These are phyloP conservation scores for Talaromyces trachyspermus DNA, from an alignment of 495 filamentous ascomycete genomes.

Conservation along the genomic window DNA sequence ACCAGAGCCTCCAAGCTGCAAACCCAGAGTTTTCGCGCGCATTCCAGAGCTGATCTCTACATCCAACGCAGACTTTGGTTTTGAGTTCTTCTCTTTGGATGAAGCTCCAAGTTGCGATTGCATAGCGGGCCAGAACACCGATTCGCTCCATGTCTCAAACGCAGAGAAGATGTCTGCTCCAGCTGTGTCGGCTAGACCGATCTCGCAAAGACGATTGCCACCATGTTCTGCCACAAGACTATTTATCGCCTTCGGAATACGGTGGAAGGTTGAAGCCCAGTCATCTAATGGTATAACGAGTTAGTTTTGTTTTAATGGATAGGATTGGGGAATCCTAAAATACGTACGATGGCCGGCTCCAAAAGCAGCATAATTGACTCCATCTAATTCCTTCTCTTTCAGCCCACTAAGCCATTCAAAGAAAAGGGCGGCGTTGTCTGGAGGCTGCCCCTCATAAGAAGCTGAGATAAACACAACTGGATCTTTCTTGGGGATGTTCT, in stretches of 20 bases:
- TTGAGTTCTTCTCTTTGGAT: slow-evolving; percentile 21
- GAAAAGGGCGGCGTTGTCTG: slow-evolving; percentile 67
- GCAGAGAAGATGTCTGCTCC: slow-evolving; percentile 58
- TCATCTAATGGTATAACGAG: slow-evolving; percentile 17
- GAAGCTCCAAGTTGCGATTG: slow-evolving; percentile 36
- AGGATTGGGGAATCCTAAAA: background rate
- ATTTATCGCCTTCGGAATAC: slow-evolving; percentile 59
- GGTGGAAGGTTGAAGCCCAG: slow-evolving; percentile 67
- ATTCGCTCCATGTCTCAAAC: slow-evolving; percentile 66
- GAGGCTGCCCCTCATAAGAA: slow-evolving; percentile 68
- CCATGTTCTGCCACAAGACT: slow-evolving; percentile 42
- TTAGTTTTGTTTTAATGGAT: background rate
- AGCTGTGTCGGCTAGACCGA: slow-evolving; percentile 56
- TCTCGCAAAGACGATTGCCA: slow-evolving; percentile 43
- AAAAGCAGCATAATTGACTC: slow-evolving; percentile 59
- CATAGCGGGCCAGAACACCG: slow-evolving; percentile 55
- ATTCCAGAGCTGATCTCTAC: slow-evolving; percentile 51
- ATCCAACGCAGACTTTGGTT: slow-evolving; percentile 36
- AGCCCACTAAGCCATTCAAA: slow-evolving; percentile 53
- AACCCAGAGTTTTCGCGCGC: slow-evolving; percentile 53
- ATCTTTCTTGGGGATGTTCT: slow-evolving; percentile 51
- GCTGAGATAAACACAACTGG: slow-evolving; percentile 62
- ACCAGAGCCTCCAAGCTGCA: slow-evolving; percentile 59
- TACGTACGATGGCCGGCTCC: slow-evolving; percentile 30
- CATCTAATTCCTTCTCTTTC: slow-evolving; percentile 42